Conservation (phyloP, 2,329 filamentous ascomycete genomes). For the Periconia sp. region DNA sequence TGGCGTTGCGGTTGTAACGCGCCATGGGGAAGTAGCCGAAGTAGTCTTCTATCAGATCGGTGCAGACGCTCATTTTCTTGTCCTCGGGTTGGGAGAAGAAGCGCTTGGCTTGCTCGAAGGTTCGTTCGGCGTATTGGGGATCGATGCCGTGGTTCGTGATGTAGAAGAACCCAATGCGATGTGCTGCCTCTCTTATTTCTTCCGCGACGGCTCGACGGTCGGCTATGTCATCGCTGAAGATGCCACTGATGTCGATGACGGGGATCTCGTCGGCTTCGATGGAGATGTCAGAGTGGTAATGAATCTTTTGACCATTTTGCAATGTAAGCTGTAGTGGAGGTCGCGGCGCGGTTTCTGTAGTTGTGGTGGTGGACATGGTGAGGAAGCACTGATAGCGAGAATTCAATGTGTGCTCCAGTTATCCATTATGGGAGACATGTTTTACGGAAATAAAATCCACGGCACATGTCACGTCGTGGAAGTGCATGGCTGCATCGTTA, state of each 20-base stretch:
- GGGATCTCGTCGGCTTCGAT: constrained; percentile 10
- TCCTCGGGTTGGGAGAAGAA: constrained; percentile 50
- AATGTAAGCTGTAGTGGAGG: too few relatives aligned
- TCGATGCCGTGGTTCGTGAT: constrained; percentile 15
- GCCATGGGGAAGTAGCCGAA: constrained; percentile 41
- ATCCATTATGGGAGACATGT: too few relatives aligned
- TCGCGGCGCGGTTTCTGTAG: too few relatives aligned
- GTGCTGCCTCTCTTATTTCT: constrained; percentile 10
- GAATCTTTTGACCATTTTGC: too few relatives aligned
- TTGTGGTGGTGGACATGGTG: too few relatives aligned
- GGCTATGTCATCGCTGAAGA: constrained; percentile 11
- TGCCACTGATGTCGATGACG: constrained; percentile 13
- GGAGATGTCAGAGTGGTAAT: too few relatives aligned
- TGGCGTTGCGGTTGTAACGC: constrained; percentile 50
- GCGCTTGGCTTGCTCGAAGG: constrained; percentile 43
- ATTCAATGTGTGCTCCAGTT: too few relatives aligned
- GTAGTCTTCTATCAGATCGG: constrained; percentile 35
- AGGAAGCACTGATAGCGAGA: too few relatives aligned
- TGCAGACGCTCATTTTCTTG: constrained; percentile 46
- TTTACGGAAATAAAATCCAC: too few relatives aligned
- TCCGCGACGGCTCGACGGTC: constrained; percentile 17
- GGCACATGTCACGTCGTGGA: too few relatives aligned
- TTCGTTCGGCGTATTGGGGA: constrained; percentile 22
- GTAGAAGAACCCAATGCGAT: constrained; percentile 16
- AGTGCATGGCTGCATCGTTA: too few relatives aligned